Evolutionary conservation across 2,329 filamentous ascomycete species (phyloP), one percentile per base, ranked within the genome.

Genomic region (Penicillium fuscoglaucum): DNA sequence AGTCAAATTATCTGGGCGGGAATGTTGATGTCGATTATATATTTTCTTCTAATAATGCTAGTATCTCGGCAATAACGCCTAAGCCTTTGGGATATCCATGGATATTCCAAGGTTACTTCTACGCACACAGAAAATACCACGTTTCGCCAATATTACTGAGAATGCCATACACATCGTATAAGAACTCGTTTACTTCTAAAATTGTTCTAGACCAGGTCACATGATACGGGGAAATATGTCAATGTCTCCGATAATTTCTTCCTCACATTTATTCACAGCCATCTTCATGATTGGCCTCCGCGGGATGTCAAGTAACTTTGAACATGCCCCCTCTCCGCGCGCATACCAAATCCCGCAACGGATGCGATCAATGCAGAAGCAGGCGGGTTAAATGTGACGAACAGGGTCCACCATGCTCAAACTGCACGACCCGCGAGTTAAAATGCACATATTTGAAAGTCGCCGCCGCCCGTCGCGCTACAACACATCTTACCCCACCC

Each of bases 311-410:
- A 33, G 21, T 31, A 46, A 52, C 13, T 33, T 57, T 40, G 19
- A 46, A 43, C n/a, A 65, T 55, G 57, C 61, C 62, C 35, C 66
- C 55, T 41, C 55, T 59, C 2, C 62, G 56, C 52, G 37, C 61
- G 2, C 66, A 68, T 45, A 66, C 57, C 8, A 68, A 68, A 51
- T 68, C 66, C 21, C 62, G 64, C 28, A 64, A 67, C 41, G 66
- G 66, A 19, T 68, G 66, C 54, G 66, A 68, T 39, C 49, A 64
- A 33, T 68, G 66, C 41, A 61, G 64, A 35, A 44, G 24, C 4
- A 52, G 64, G 45, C 57, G 60, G 31, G 62, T 66, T 19, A 67
- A 72, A 61, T 74, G 72, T 53, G 71, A 74, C 39, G 72, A 74
- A 58, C 60, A 58, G 41, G 67, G 67, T 7, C 71, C 72, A 10